These are phyloP conservation scores for Ampelomyces quisqualis DNA, from an alignment of 2,329 filamentous ascomycete genomes.

Conservation along the genomic window DNA sequence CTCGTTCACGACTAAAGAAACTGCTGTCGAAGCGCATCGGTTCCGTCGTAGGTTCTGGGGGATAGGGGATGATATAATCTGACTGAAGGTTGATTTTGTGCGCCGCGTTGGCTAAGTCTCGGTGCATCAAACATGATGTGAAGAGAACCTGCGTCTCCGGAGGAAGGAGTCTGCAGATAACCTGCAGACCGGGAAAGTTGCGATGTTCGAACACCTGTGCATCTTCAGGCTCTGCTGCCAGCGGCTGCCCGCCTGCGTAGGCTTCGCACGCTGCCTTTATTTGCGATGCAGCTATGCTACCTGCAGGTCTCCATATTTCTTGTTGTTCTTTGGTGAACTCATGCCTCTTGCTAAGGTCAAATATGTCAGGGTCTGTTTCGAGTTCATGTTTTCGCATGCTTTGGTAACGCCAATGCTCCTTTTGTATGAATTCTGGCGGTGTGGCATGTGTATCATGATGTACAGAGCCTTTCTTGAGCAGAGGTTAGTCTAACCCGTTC, in stretches of 20 bases:
- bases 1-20: conserved; percentile 38
- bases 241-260: conserved; percentile 32
- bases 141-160: conserved; percentile 69
- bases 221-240: conserved; percentile 24
- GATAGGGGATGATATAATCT: conserved; percentile 72
- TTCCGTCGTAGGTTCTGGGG: conserved; percentile 40
- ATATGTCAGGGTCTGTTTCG: conserved; percentile 51
- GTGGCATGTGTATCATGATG: conserved; percentile 42
- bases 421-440: conserved; percentile 39
- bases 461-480: conserved; percentile 25
- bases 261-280: conserved; percentile 35
- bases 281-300: conserved; percentile 28
- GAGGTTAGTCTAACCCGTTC: conserved; percentile 26
- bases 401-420: conserved; percentile 55
- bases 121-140: conserved; percentile 73
- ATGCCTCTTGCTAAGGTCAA: conserved; percentile 39
- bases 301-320: conserved; percentile 30
- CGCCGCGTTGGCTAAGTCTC: conserved; percentile 68
- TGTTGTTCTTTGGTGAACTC: conserved; percentile 39
- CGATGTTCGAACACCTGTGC: conserved; percentile 39
- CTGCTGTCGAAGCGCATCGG: conserved; percentile 28
- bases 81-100: conserved; percentile 88
- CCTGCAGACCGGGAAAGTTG: conserved; percentile 61
- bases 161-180: conserved; percentile 75
- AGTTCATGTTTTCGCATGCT: conserved; percentile 57